phyloP scores from a whole-genome alignment of 495 filamentous ascomycete species.

The Tuber microsphaerosporum region DNA sequence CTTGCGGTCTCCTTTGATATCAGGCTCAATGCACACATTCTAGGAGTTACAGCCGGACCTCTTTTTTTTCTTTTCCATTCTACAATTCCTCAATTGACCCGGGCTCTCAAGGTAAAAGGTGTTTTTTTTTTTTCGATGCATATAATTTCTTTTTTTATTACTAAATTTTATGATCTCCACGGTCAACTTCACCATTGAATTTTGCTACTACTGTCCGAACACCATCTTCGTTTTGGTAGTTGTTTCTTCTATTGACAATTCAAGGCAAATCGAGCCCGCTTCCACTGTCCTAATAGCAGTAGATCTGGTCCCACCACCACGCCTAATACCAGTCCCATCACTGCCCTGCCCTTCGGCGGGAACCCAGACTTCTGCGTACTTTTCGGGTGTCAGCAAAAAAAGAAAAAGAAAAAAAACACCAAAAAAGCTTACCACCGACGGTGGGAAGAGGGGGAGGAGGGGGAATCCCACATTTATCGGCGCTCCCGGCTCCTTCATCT shows the following conservation, averaged over 20 bases:
- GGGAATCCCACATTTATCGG: constrained; percentile 48
- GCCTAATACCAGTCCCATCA: neutral
- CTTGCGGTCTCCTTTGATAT: constrained; percentile 22
- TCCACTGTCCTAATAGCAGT: constrained; percentile 32
- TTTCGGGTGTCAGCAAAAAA: constrained; percentile 5
- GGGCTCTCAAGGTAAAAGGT: constrained; percentile 19
- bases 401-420: neutral
- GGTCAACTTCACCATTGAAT: neutral
- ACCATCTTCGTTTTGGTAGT: constrained; percentile 30
- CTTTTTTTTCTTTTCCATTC: constrained; percentile 12
- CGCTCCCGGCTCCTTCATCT: constrained; percentile 64
- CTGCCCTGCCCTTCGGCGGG: constrained; percentile 23
- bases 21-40: constrained; percentile 23
- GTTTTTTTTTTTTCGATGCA: constrained; percentile 14
- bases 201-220: constrained; percentile 10
- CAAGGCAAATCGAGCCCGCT: constrained; percentile 32
- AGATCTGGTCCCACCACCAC: constrained; percentile 21
- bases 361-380: constrained; percentile 32
- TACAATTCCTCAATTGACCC: neutral
- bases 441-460: neutral
- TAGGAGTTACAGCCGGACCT: constrained; percentile 4
- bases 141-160: neutral
- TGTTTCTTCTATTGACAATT: constrained; percentile 39
- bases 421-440: neutral
- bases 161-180: neutral